phyloP scores from a whole-genome alignment of 129 eudicot genomes.

The Flaveria robusta region DNA sequence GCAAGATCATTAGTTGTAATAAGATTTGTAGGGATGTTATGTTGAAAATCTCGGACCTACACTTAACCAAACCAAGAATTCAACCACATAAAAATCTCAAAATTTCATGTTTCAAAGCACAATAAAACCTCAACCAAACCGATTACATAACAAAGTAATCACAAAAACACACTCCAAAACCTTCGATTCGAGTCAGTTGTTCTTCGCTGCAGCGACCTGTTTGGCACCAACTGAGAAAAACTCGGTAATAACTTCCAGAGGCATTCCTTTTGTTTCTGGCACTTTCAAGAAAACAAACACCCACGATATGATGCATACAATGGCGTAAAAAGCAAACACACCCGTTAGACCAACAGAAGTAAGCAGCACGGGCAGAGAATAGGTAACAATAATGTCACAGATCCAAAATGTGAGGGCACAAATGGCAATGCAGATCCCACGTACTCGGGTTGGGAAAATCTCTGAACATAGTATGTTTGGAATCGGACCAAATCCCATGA shows the following conservation, averaged over 20 bases:
- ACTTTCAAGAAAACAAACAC: slow-evolving; percentile 80
- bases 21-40: background rate
- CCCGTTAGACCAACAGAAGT: slow-evolving; percentile 79
- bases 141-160: slow-evolving; percentile 1
- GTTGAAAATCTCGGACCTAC: background rate
- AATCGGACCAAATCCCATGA: slow-evolving; percentile 90
- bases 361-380: slow-evolving; percentile 75
- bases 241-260: slow-evolving; percentile 85
- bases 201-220: slow-evolving; percentile 43
- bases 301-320: slow-evolving; percentile 69
- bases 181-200: slow-evolving; percentile 21
- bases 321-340: slow-evolving; percentile 76
- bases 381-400: slow-evolving; percentile 75
- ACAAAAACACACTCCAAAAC: slow-evolving; percentile 19
- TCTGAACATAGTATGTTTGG: slow-evolving; percentile 92
- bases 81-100: slow-evolving; percentile 4
- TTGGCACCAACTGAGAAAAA: slow-evolving; percentile 88
- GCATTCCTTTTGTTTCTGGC: slow-evolving; percentile 97
- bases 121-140: slow-evolving; percentile 22
- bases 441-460: slow-evolving; percentile 89
- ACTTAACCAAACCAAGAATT: too few species aligned
- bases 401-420: slow-evolving; percentile 85
- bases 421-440: slow-evolving; percentile 92
- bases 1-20: background rate
- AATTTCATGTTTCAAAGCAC: slow-evolving; percentile 30